phyloP scores from a whole-genome alignment of 2,329 filamentous ascomycete species.

The Tricladium varicosporioides region DNA sequence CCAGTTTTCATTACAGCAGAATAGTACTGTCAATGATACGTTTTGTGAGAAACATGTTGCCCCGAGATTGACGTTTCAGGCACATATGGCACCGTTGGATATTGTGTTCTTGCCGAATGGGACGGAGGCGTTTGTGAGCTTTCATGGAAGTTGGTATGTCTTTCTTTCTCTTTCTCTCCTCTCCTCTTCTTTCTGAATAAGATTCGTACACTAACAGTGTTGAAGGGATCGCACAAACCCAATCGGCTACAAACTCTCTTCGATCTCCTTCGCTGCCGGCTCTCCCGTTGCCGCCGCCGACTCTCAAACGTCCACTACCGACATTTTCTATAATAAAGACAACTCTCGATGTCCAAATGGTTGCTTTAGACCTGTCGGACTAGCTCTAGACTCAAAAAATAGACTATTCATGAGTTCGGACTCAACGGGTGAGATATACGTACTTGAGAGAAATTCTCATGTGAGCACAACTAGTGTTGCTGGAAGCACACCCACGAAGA shows the following conservation, averaged over 20 bases:
- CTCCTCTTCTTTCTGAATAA: too few species aligned
- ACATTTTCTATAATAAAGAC: constrained; percentile 56
- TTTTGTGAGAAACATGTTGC: constrained; percentile 45
- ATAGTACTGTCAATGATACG: constrained; percentile 42
- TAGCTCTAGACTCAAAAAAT: constrained; percentile 44
- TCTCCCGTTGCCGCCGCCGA: constrained; percentile 38
- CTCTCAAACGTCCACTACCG: constrained; percentile 47
- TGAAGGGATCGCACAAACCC: constrained; percentile 50
- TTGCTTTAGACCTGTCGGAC: constrained; percentile 63
- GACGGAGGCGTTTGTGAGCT: constrained; percentile 59
- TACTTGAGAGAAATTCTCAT: constrained; percentile 52
- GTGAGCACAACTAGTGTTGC: too few species aligned
- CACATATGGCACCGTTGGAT: constrained; percentile 71
- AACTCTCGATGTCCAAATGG: constrained; percentile 49
- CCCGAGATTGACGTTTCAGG: constrained; percentile 58
- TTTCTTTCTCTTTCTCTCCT: not conserved
- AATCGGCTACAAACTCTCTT: constrained; percentile 46
- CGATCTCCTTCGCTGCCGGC: constrained; percentile 42
- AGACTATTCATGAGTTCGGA: constrained; percentile 23
- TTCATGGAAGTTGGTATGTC: constrained; percentile 36
- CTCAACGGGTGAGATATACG: constrained; percentile 40
- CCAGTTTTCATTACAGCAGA: constrained; percentile 46
- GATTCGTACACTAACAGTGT: not conserved
- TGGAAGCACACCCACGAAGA: too few species aligned
- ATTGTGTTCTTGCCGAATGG: constrained; percentile 62